Base-by-base conservation (phyloP, 495 filamentous ascomycete species). In the Venustampulla echinocandica region DNA sequence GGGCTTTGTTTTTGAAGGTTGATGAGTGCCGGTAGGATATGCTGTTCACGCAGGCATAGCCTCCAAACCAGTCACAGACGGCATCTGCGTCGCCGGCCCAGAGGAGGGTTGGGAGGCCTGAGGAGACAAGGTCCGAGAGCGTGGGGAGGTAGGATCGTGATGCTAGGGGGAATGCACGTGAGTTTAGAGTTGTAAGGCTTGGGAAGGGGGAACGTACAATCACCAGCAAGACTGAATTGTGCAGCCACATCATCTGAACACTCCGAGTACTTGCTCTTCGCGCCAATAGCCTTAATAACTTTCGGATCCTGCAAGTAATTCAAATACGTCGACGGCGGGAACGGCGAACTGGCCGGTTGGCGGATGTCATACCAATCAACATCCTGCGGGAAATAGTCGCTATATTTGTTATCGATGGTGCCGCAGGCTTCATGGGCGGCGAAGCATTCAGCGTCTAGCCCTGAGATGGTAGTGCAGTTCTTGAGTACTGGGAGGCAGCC, bases 31-130 rank as follows among this genome's bases (percentile, higher is more conserved):
- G 11, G 44, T 65, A 77, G 23, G 53, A 27, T 14, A 75, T 59
- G 0, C 63, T 61, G 30, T 77, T 62, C 15, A 70, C 74, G 18
- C 65, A 68, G 0, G 47, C 61, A 7, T 66, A 57, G 10, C 48
- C 61, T 20, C 75, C 75, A 24, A 67, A 56, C 7, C 13, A 13
- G 58, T 79, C 78, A 53, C 71, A 78, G 50, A 76, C 74, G 62
- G 64, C 77, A 54, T 78, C 75, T 9, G 69, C 68, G 47, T 74
- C 74, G 40, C 76, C 75, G 6, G 75, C 74, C 75, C 73, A 77
- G 32, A 79, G 57, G 2, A 77, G 52, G 2, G 69, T 67, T 9
- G 55, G 58, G 44, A 80, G 60, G 2, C 71, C 72, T 1, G 68
- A 62, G 34, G 66, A 50, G 15, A 77, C 69, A 4, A 80, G 66